Evolutionary conservation across 306 rosid species (phyloP), one percentile per base, ranked within the genome.

Genomic region (Cucurbita argyrosperma): DNA sequence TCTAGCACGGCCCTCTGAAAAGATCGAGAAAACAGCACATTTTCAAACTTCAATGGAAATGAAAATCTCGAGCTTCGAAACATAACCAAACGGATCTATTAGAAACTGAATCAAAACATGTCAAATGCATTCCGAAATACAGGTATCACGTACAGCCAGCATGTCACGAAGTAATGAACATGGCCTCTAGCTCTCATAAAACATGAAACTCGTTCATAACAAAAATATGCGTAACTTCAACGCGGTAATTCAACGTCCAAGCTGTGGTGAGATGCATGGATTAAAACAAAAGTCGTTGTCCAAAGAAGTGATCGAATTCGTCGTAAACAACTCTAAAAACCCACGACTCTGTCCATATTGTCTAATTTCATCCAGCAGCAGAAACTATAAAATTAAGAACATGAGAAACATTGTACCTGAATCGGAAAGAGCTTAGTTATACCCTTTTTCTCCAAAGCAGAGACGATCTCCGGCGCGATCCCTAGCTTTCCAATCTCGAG

Each of bases 341-440:
- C 37, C 16, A 39, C 15, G 13, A 64, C 16, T 7, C 30, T 18
- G 0, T 6, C 39, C 4, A 2, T 35, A 19, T 67, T 67, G 18
- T 50, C 7, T 50, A n/a, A 50, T 46, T 5, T 23, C 23, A 7
- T 38, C 19, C 74, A 43, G 7, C 42, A 68, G 43, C 13, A 23
- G 38, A 47, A n/a, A 18, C 70, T 10, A 14, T 7, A 21, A 43
- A 45, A 66, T 5, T 6, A 18, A 11, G 19, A 5, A 58, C 54
- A 26, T 16, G 23, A 69, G 40, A 40, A 47, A 18, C 10, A 43
- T 51, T 15, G 61, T 67, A 89, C 99, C 96, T 95, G 99, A 43
- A 95, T 95, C 10, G 99, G 99, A 26, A 95, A 95, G 65, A 95
- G 96, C 82, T 87, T 95, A 26, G 79, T 61, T 79, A 95, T 95